A percentile compares a stretch with the other conserved stretches of the same genome.
Conservation (phyloP, 1,284 basidiomycete genomes). For the Fomitopsis schrenkii region DNA sequence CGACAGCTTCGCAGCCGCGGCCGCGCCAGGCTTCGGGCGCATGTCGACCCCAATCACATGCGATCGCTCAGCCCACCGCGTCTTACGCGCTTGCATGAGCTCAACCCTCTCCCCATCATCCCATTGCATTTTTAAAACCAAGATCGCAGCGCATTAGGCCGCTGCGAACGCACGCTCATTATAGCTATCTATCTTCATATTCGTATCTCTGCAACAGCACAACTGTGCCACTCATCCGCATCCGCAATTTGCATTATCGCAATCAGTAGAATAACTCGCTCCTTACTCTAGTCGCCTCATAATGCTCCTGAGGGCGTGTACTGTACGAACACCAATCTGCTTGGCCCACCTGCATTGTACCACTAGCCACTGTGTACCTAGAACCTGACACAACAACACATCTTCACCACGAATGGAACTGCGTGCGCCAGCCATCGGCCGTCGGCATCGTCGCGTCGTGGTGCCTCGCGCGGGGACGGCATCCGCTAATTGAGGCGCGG, state of each 20-base stretch:
- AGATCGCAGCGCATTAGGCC: background rate
- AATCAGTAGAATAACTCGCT: background rate
- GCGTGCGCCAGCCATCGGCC: background rate
- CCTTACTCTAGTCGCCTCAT: background rate
- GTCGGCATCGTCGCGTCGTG: no score
- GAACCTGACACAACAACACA: background rate
- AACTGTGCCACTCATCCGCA: background rate
- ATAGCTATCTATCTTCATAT: background rate
- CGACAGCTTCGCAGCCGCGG: background rate
- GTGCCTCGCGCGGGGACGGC: background rate
- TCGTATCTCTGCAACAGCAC: background rate
- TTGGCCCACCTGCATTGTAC: background rate
- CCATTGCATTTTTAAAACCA: background rate
- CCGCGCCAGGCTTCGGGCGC: background rate
- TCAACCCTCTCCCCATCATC: background rate
- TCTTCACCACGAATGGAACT: background rate
- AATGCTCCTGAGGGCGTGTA: background rate
- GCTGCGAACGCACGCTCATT: background rate
- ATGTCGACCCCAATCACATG: background rate
- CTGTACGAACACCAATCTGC: background rate
- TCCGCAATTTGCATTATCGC: background rate
- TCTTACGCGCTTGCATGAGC: constrained; percentile 5
- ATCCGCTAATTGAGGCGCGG: background rate
- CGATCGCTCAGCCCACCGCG: background rate
- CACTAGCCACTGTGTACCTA: background rate